Evolutionary conservation across 2,329 filamentous ascomycete genomes (phyloP), one percentile per base, ranked within the genome.

Genomic region (Apiospora hydei): DNA sequence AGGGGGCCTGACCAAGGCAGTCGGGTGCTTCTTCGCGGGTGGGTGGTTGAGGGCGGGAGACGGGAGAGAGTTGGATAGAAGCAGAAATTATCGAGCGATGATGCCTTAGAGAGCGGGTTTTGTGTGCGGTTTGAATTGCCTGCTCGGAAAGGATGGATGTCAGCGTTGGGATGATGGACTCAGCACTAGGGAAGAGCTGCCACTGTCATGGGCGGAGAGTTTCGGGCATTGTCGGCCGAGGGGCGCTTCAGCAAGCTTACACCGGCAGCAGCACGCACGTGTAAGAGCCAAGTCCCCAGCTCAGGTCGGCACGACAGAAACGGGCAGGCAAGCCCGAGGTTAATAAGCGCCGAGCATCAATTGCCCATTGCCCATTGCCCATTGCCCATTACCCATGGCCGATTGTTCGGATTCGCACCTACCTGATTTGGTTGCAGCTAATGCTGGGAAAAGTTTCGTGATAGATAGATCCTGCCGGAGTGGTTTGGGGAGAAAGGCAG

Each of bases 1-100:
- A 88, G 86, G 90, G 92, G 93, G 94, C 96, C 95, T 96, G 96
- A 98, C 96, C 96, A 97, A 98, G 96, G 95, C 94, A 93, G 86
- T 86, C 91, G 89, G 91, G 86, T 91, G 94, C 93, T 95, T 95
- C 94, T 89, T 95, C 89, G 94, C 94, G 81, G 81, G 74, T 75
- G 75, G 77, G 75, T 70, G 73, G 73, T 72, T 71, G 70, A 71
- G 57, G 53, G 24, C 51, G 44, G 69, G 71, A 24, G 69, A 34
- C 57, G 57, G 57, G 57, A 64, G 57, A 64, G 46, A 53, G 16
- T 47, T 71, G 66, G 64, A 26, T 26, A 69, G 72, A 72, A 74
- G 75, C 73, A 71, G 73, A 5, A 61, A n/a, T n/a, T n/a, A 1
- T 21, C 21, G 46, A n/a, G 70, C 70, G 73, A 72, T 75, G 73